A percentile compares a stretch with the other conserved stretches of the same genome.
Conservation (phyloP, 2,329 filamentous ascomycete genomes). For the Lachnellula subtilissima region DNA sequence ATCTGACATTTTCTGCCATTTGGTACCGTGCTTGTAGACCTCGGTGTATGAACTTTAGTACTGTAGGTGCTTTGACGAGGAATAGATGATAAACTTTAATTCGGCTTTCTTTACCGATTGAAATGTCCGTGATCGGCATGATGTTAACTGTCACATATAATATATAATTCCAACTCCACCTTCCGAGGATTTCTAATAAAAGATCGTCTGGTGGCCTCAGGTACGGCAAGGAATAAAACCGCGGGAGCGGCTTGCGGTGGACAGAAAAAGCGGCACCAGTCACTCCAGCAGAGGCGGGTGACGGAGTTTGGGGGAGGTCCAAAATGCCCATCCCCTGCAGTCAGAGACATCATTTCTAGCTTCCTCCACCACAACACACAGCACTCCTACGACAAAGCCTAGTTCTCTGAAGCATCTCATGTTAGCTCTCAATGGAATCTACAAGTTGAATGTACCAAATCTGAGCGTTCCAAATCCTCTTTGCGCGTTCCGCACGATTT, state of each 20-base stretch:
- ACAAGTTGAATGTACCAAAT: constrained; percentile 7
- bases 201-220: too few species aligned
- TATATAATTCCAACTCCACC: too few species aligned
- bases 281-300: not conserved
- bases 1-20: too few species aligned
- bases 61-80: not conserved
- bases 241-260: too few species aligned
- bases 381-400: constrained; percentile 5
- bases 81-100: not conserved
- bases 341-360: not conserved
- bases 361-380: constrained; percentile 4
- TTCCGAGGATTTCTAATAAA: too few species aligned
- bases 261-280: too few species aligned
- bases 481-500: constrained; percentile 20
- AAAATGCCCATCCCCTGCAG: too few species aligned
- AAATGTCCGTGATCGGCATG: too few species aligned
- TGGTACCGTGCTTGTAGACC: not conserved
- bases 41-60: not conserved
- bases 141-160: too few species aligned
- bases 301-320: too few species aligned
- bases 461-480: constrained; percentile 8
- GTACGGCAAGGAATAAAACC: too few species aligned
- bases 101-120: too few species aligned
- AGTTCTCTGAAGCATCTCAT: constrained; percentile 4
- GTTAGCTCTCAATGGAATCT: constrained; percentile 18